These are phyloP conservation scores for Panaeolus cyanescens DNA, from an alignment of 768 basidiomycete species.

Conservation along the genomic window DNA sequence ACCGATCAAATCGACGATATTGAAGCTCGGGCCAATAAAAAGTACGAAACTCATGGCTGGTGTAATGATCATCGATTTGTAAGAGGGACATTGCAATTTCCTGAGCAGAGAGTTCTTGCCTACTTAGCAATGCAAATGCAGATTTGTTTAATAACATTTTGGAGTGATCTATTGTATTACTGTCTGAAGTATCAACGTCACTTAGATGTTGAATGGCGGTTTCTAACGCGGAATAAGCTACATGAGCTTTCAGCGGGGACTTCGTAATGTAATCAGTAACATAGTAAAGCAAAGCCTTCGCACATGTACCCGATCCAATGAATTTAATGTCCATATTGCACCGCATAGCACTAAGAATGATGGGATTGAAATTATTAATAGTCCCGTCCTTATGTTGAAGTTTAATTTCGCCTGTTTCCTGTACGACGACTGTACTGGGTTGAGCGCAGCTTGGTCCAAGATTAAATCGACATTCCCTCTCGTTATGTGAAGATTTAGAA, in stretches of 20 bases:
- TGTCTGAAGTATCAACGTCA: constrained; percentile 10
- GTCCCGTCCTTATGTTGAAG: constrained; percentile 32
- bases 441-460: constrained; percentile 18
- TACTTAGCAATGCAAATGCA: constrained; percentile 20
- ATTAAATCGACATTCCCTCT: constrained; percentile 29
- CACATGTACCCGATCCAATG: not conserved
- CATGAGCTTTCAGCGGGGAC: constrained; percentile 5
- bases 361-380: constrained; percentile 42
- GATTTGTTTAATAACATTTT: constrained; percentile 34
- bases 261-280: constrained; percentile 14
- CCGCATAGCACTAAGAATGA: constrained; percentile 29
- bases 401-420: constrained; percentile 26
- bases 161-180: constrained; percentile 8
- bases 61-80: too few species aligned
- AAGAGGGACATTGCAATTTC: too few species aligned
- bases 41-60: too few species aligned
- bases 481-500: constrained; percentile 22
- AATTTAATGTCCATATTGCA: too few species aligned
- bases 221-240: not conserved
- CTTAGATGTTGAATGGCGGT: not conserved
- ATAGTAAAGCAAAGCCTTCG: constrained; percentile 10
- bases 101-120: too few species aligned
- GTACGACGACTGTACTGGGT: constrained; percentile 19
- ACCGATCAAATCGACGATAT: too few species aligned
- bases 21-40: too few species aligned